Percentiles rank a stretch among this genome's conserved stretches.
Conservation (phyloP, 306 rosid genomes). For the Dryas alaskensis region DNA sequence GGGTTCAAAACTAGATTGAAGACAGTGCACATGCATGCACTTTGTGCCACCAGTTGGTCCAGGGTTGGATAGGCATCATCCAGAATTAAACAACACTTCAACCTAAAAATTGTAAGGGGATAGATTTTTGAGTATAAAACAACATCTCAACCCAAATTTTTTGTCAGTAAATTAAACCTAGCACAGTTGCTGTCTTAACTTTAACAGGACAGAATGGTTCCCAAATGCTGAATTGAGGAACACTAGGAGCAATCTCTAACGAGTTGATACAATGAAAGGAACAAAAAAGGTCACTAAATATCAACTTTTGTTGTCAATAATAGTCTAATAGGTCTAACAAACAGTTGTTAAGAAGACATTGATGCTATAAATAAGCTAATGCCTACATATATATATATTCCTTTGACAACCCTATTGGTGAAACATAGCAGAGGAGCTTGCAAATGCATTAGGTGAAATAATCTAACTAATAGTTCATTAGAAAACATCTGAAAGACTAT, state of each 20-base stretch:
- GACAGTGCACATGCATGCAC: not conserved
- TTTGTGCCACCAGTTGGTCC: not conserved
- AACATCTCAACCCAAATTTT: too few relatives aligned
- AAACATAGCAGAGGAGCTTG: not conserved
- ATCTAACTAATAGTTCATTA: not conserved
- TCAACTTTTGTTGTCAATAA: too few relatives aligned
- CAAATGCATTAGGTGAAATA: not conserved
- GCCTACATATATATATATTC: not conserved
- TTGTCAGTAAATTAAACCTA: not conserved
- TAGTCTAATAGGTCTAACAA: too few relatives aligned
- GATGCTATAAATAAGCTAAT: not conserved
- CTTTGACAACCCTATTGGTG: not conserved
- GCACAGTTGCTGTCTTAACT: not conserved
- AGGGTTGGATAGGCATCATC: not conserved
- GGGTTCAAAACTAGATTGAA: slow-evolving; percentile 1
- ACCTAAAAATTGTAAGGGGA: not conserved
- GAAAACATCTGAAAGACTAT: too few relatives aligned
- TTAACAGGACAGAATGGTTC: not conserved
- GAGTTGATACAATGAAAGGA: not conserved
- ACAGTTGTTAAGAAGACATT: too few relatives aligned
- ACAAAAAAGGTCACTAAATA: not conserved
- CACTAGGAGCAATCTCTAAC: not conserved
- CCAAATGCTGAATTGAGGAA: not conserved
- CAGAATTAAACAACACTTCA: not conserved
- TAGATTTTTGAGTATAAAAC: not conserved